Evolutionary conservation across 225 moss, liverwort and hornwort genomes (phyloP), one percentile per base, ranked within the genome.

Genomic region (Pleurozium schreberi): DNA sequence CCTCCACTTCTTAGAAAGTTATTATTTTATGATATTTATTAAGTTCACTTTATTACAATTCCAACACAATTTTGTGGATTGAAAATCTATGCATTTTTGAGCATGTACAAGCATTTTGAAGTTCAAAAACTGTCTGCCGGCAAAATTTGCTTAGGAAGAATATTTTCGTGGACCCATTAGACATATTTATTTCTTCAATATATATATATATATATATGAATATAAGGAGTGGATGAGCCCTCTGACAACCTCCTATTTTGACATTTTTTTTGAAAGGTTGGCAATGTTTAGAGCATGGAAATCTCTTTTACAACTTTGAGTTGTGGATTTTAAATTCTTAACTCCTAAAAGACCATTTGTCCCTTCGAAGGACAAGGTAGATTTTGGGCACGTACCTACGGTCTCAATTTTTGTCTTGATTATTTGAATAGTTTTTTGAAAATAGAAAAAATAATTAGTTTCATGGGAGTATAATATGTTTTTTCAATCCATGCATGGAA

Each of bases 131-230:
- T n/a, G n/a, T 12, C n/a, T 68, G 22, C 21, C 5, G 11, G 3
- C 2, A n/a, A 1, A 68, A 22, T 21, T 5, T n/a, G 1, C 6
- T 3, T 22, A 6, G 4, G n/a, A 68, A 22, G n/a, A n/a, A 20
- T n/a, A 38, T 6, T 19, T 67, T 21, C n/a, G 10, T 65, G 10
- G 18, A 36, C 5, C 10, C 19, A 36, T 36, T 34, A 19, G 18
- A 38, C 21, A 38, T 38, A n/a, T 25, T 40, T 2, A 4, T 69
- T 68, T n/a, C 38, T 68, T 12, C 12, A 68, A 68, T 10, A 3
- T 22, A n/a, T 12, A 0, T 1, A 6, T 4, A 7, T n/a, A n/a
- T n/a, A n/a, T n/a, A n/a, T n/a, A 40, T 67, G n/a, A 40, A 40
- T 13, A 26, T 14, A 8, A 70, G 26, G 12, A 4, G 11, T 42